Conservation (phyloP, 495 filamentous ascomycete species). For the Neurospora sp. region DNA sequence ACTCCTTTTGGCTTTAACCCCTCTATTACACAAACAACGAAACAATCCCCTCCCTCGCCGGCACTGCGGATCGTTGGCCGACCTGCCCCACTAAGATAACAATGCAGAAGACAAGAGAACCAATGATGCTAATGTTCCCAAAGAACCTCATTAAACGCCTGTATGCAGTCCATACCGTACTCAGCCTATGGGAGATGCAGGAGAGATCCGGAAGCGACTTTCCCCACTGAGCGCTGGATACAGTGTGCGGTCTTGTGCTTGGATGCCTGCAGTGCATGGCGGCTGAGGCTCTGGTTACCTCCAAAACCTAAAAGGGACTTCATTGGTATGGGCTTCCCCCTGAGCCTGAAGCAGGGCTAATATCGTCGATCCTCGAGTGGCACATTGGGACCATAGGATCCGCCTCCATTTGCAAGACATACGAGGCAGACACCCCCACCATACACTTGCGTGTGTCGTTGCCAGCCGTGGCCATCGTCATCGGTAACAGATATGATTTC, state of each 20-base stretch:
- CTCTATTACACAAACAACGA: background rate
- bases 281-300: background rate
- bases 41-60: background rate
- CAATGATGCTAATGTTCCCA: background rate
- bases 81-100: background rate
- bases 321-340: background rate
- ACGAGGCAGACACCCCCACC: slow-evolving; percentile 40
- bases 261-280: background rate
- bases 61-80: background rate
- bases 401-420: slow-evolving; percentile 30
- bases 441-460: slow-evolving; percentile 40
- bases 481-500: slow-evolving; percentile 37
- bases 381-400: slow-evolving; percentile 41
- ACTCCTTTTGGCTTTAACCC: background rate
- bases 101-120: background rate
- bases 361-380: slow-evolving; percentile 36
- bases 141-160: background rate
- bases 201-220: background rate
- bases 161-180: background rate
- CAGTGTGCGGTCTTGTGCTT: background rate
- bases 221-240: background rate
- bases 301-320: background rate
- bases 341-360: background rate
- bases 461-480: slow-evolving; percentile 35
- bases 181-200: background rate